Evolutionary conservation across 345 rosid genomes (phyloP).

Genomic region (Raphanus raphanistrum): DNA sequence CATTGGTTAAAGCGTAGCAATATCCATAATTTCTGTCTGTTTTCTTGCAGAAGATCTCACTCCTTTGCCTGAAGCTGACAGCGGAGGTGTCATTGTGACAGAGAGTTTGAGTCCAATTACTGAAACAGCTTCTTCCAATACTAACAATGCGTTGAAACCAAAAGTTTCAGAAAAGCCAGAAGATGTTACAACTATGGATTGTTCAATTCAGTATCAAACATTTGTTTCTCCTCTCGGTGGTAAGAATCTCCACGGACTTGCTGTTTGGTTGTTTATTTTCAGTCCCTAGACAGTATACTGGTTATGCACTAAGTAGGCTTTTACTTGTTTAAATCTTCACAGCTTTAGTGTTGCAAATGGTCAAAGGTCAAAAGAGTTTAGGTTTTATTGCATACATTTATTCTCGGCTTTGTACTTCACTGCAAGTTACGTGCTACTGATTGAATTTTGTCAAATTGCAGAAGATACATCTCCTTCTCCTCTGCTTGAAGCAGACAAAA

Average conservation of each 20-base stretch:
- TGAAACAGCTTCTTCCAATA: constrained; percentile 6
- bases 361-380: too few relatives aligned
- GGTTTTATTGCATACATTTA: not conserved
- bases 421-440: constrained; percentile 1
- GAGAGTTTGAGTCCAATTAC: constrained; percentile 27
- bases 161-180: constrained; percentile 20
- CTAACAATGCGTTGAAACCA: constrained; percentile 11
- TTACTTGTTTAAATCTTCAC: constrained; percentile 8
- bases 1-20: not conserved
- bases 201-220: not conserved
- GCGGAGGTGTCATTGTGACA: not conserved
- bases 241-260: not conserved
- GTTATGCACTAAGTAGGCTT: constrained; percentile 6
- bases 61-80: constrained; percentile 25
- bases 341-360: not conserved
- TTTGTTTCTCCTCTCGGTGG: not conserved
- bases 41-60: constrained; percentile 14
- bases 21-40: not conserved
- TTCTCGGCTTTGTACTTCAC: not conserved
- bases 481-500: constrained; percentile 14
- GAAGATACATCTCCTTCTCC: constrained; percentile 9
- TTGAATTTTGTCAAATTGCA: constrained; percentile 15
- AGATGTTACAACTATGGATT: not conserved
- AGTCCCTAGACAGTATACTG: not conserved
- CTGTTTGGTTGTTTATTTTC: not conserved